Conservation (phyloP, 345 rosid genomes). For the Populus euphratica region DNA sequence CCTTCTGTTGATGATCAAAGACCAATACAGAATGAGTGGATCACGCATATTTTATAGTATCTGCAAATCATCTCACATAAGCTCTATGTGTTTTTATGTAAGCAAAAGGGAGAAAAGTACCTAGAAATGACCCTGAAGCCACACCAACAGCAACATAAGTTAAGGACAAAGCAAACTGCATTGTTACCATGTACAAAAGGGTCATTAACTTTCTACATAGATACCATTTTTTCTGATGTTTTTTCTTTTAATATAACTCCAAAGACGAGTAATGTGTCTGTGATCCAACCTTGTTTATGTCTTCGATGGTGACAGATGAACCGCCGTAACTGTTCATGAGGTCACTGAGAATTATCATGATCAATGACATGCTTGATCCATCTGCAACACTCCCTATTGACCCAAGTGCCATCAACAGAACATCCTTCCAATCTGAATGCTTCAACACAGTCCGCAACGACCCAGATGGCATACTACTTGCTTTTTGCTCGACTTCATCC, state of each 20-base stretch:
- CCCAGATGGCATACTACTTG: no score
- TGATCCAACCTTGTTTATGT: slow-evolving; percentile 20
- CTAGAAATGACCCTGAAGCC: no score
- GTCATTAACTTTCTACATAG: background rate
- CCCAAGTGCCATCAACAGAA: slow-evolving; percentile 25
- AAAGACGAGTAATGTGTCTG: background rate
- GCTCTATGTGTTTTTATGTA: no score
- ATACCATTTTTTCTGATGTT: background rate
- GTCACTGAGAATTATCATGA: slow-evolving; percentile 21
- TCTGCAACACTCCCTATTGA: slow-evolving; percentile 25
- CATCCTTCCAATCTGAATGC: no score
- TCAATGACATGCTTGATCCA: slow-evolving; percentile 19
- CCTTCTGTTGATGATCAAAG: slow-evolving; percentile 36
- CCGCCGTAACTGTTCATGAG: slow-evolving; percentile 22
- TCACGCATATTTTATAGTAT: background rate
- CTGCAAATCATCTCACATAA: no score
- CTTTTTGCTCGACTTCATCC: no score
- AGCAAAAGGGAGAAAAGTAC: no score
- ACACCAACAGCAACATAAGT: no score
- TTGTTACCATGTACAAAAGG: background rate
- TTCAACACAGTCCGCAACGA: no score
- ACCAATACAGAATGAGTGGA: background rate
- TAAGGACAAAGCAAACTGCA: no score
- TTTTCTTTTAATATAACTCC: no score
- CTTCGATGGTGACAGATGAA: slow-evolving; percentile 6